Base-by-base conservation (phyloP, 306 rosid species). In the Corylus americana region DNA sequence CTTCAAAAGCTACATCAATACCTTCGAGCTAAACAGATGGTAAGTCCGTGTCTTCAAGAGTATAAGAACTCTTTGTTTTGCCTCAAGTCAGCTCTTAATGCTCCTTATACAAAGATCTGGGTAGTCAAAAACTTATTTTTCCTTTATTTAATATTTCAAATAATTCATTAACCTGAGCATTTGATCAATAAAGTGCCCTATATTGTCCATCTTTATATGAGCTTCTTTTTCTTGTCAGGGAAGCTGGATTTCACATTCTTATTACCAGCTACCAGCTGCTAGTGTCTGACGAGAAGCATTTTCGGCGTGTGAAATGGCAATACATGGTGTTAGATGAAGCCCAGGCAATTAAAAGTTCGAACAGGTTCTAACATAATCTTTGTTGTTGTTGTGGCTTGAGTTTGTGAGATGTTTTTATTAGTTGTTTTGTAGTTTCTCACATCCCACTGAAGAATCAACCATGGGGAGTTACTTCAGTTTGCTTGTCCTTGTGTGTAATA, bases 321-420 rank as follows among this genome's bases (percentile, higher is more conserved):
- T 96, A 96, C 84, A 96, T 96, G 99, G 98, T 96, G 77, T 88
- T 96, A 84, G 99, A 96, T 87, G 99, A 96, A 87, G 99, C 99
- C 62, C 98, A 96, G 83, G 99, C 99, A 76, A 96, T 96, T 73
- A 96, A 96, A 86, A 93, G 98, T 87, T 61, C 99, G 8, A 86
- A 77, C 87, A 96, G 99, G 99, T 96, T 80, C 31, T 81, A 59
- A 64, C 81, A 64, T 54, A 61, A 72, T 83, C 58, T 61, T 53
- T 82, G 37, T 50, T 53, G 78, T 10, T 59, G 13, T 70, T 10
- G 69, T 57, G 74, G 73, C 74, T 79, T 50, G 55, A 35, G 59
- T 12, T 20, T 78, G 25, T 78, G 17, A 68, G 82, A 13, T 78
- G 72, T 64, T 55, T 55, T 27, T 64, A 7, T 55, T 50, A 74